Conservation (phyloP, 2,329 filamentous ascomycete species). For the Aspergillus sp. region DNA sequence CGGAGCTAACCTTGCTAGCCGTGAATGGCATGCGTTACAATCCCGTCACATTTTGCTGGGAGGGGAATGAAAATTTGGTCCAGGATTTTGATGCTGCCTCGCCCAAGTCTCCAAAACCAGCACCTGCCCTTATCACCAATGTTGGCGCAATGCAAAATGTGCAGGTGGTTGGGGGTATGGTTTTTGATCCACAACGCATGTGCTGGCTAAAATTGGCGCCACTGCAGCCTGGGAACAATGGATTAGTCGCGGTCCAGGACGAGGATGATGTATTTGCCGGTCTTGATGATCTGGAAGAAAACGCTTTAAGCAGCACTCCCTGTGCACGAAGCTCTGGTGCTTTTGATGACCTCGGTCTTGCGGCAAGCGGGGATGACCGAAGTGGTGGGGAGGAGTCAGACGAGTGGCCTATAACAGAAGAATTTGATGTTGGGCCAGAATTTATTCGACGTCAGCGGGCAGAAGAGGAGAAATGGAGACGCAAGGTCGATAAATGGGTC, state of each 20-base stretch:
- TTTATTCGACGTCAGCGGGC: conserved; percentile 85
- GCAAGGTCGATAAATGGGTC: conserved; percentile 84
- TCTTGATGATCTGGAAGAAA: conserved; percentile 85
- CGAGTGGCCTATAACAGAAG: conserved; percentile 85
- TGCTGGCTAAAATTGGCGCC: conserved; percentile 82
- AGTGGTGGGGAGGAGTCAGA: conserved; percentile 50
- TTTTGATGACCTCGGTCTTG: conserved; percentile 20
- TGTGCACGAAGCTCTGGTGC: conserved; percentile 17
- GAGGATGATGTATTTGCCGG: conserved; percentile 93
- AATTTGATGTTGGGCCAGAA: conserved; percentile 94
- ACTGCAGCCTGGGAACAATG: conserved; percentile 32
- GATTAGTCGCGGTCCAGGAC: conserved; percentile 60
- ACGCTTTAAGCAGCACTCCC: conserved; percentile 20
- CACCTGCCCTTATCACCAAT: conserved; percentile 78
- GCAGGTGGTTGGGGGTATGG: conserved; percentile 95
- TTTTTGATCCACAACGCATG: conserved; percentile 96
- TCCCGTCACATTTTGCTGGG: conserved; percentile 79
- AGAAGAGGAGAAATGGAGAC: conserved; percentile 87
- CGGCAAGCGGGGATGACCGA: conserved; percentile 31
- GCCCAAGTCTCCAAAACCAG: conserved; percentile 39
- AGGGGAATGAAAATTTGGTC: conserved; percentile 88
- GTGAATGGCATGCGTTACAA: conserved; percentile 98
- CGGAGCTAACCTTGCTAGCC: conserved; percentile 44
- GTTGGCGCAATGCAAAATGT: conserved; percentile 79
- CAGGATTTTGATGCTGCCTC: conserved; percentile 64